A percentile compares a stretch with the other conserved stretches of the same genome.
Conservation (phyloP, 208 protist species). For the Herpetomonas muscarum region DNA sequence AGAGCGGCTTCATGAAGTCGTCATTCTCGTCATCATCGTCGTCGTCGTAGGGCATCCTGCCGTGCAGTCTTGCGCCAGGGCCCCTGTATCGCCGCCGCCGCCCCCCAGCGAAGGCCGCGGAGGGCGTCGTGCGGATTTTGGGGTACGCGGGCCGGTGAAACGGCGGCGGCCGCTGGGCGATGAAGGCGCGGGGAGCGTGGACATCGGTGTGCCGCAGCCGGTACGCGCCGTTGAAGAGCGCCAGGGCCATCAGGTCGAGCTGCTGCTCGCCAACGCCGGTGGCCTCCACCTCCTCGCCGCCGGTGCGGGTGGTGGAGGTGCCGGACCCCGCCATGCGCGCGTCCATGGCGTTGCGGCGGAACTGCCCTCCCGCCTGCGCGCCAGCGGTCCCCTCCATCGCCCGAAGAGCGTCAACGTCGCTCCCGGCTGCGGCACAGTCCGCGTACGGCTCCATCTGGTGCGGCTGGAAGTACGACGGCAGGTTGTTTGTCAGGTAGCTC, state of each 20-base stretch:
- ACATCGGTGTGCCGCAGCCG: slow-evolving; percentile 39
- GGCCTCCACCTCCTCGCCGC: slow-evolving; percentile 21
- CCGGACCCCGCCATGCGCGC: neutral
- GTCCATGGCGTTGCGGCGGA: slow-evolving; percentile 6
- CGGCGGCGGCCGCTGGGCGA: slow-evolving; percentile 60
- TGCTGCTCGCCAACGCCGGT: slow-evolving; percentile 19
- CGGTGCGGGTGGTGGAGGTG: neutral
- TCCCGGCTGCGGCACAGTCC: slow-evolving; percentile 43
- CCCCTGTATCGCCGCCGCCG: neutral
- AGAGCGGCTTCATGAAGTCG: too few species aligned
- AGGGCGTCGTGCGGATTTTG: slow-evolving; percentile 30
- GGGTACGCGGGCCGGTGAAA: slow-evolving; percentile 56
- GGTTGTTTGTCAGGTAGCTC: slow-evolving; percentile 74
- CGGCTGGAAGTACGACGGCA: slow-evolving; percentile 53
- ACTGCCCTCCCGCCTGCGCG: slow-evolving; percentile 8
- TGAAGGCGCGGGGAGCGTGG: slow-evolving; percentile 44
- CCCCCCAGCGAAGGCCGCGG: neutral
- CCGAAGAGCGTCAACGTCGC: slow-evolving; percentile 47
- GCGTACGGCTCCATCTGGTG: slow-evolving; percentile 52
- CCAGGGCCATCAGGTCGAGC: slow-evolving; percentile 50
- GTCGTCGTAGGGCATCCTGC: too few species aligned
- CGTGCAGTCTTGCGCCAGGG: neutral
- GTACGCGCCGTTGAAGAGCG: slow-evolving; percentile 40
- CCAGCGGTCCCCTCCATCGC: slow-evolving; percentile 17
- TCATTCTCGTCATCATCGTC: too few species aligned